Percentiles rank a stretch among this genome's conserved stretches.
Evolutionary conservation across 2,329 filamentous ascomycete species (phyloP).

Genomic region (Fusarium proliferatum): DNA sequence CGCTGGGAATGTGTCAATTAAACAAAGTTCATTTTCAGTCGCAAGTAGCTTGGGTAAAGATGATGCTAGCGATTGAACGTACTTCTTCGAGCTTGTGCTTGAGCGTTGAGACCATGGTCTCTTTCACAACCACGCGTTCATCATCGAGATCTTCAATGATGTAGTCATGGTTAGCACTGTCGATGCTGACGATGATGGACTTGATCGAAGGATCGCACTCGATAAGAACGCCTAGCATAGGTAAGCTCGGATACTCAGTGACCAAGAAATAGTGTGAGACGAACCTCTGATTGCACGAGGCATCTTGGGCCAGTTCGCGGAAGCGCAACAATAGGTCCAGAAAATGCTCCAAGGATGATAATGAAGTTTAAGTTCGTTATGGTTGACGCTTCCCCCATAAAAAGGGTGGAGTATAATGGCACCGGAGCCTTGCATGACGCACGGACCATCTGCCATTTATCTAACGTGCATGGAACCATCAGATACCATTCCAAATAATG

Average conservation of each 20-base stretch:
- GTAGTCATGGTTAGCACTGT: conserved; percentile 75
- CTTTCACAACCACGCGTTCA: conserved; percentile 78
- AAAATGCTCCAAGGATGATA: background rate
- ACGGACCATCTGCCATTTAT: background rate
- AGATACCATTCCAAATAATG: conserved; percentile 23
- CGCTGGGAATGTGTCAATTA: conserved; percentile 50
- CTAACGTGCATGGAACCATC: conserved; percentile 11
- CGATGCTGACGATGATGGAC: conserved; percentile 83
- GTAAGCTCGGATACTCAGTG: background rate
- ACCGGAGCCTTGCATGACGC: conserved; percentile 13
- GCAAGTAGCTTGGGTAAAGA: background rate
- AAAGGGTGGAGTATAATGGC: conserved; percentile 7
- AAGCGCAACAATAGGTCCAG: background rate
- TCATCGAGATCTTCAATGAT: conserved; percentile 86
- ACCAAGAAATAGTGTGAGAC: conserved; percentile 2
- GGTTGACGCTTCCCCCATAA: conserved; percentile 9
- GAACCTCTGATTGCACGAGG: conserved; percentile 68
- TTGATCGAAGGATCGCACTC: conserved; percentile 90
- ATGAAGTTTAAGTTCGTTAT: conserved; percentile 10
- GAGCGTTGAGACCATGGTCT: conserved; percentile 74
- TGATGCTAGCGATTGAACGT: conserved; percentile 39
- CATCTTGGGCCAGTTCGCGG: conserved; percentile 52
- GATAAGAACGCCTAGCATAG: conserved; percentile 72
- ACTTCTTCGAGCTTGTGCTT: conserved; percentile 78
- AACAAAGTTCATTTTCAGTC: conserved; percentile 1